A percentile compares a stretch with the other conserved stretches of the same genome.
These are phyloP conservation scores for Arbutus unedo DNA, from an alignment of 148 eudicot genomes.

Conservation along the genomic window DNA sequence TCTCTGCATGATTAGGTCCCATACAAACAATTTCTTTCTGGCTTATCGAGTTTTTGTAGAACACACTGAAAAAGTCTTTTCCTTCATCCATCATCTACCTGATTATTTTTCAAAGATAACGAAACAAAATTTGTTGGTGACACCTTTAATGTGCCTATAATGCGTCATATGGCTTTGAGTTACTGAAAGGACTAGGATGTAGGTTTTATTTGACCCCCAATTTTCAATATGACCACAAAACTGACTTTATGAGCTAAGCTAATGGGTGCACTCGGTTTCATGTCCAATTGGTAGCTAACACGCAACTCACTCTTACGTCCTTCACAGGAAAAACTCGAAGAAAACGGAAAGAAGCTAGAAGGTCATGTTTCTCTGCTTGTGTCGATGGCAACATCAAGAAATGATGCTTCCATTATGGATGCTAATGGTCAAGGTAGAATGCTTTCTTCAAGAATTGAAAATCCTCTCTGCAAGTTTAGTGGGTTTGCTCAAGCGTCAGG, in stretches of 20 bases:
- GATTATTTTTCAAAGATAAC: neutral
- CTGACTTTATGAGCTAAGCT: neutral
- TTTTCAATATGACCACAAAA: neutral
- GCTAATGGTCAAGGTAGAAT: conserved; percentile 31
- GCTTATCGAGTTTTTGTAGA: neutral
- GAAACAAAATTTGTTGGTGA: neutral
- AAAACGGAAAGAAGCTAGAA: conserved; percentile 49
- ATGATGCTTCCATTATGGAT: conserved; percentile 26
- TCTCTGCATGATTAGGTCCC: neutral
- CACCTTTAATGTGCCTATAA: neutral
- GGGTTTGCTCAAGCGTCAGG: conserved; percentile 45
- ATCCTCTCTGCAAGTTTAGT: conserved; percentile 40
- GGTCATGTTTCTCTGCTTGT: conserved; percentile 42
- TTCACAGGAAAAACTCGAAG: conserved; percentile 61
- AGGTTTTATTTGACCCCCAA: neutral
- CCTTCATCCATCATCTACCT: neutral
- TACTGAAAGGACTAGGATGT: neutral
- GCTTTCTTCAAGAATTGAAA: conserved; percentile 44
- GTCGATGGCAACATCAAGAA: conserved; percentile 30
- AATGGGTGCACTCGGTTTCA: neutral
- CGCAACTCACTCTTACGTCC: conserved; percentile 14
- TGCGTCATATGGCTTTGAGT: neutral
- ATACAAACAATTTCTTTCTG: neutral
- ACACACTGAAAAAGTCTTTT: neutral
- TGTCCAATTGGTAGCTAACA: neutral